phyloP scores from a whole-genome alignment of 768 basidiomycete genomes.

The Hygrophoropsis aurantiaca region DNA sequence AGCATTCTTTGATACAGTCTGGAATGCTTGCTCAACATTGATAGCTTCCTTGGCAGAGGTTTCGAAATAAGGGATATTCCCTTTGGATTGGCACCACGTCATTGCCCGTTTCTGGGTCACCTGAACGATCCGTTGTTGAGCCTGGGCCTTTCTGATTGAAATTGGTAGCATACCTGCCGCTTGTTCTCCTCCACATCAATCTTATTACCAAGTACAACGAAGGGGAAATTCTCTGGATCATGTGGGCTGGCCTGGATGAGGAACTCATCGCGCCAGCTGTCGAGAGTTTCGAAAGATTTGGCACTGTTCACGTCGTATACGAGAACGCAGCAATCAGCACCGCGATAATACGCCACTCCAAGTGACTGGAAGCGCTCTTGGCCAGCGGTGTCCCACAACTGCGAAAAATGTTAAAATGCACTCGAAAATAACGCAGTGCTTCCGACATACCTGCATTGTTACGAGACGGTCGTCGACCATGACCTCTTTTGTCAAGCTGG shows the following conservation, averaged over 20 bases:
- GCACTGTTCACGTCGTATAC: constrained; percentile 99
- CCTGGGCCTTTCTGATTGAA: neutral
- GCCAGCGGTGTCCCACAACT: constrained; percentile 99
- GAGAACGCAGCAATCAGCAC: constrained; percentile 98
- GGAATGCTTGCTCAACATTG: constrained; percentile 99
- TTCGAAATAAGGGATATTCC: constrained; percentile 99
- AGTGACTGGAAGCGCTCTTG: constrained; percentile 99
- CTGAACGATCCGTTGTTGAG: constrained; percentile 37
- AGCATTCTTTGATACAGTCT: constrained; percentile 99
- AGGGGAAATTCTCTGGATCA: constrained; percentile 99
- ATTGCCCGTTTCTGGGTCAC: constrained; percentile 99
- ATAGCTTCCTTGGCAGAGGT: constrained; percentile 99
- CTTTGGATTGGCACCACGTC: constrained; percentile 99
- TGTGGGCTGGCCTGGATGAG: constrained; percentile 98
- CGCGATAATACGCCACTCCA: constrained; percentile 98
- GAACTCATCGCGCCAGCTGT: constrained; percentile 99
- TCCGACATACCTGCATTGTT: constrained; percentile 86
- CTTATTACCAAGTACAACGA: constrained; percentile 99
- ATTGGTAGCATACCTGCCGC: constrained; percentile 67
- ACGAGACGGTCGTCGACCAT: constrained; percentile 98
- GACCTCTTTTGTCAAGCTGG: constrained; percentile 94
- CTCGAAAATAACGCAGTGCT: neutral
- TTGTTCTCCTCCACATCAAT: constrained; percentile 99
- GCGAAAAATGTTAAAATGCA: constrained; percentile 7
- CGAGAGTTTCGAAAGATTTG: constrained; percentile 97